Base-by-base conservation (phyloP, 177 flowering plant genomes). In the Telopea speciosissima region DNA sequence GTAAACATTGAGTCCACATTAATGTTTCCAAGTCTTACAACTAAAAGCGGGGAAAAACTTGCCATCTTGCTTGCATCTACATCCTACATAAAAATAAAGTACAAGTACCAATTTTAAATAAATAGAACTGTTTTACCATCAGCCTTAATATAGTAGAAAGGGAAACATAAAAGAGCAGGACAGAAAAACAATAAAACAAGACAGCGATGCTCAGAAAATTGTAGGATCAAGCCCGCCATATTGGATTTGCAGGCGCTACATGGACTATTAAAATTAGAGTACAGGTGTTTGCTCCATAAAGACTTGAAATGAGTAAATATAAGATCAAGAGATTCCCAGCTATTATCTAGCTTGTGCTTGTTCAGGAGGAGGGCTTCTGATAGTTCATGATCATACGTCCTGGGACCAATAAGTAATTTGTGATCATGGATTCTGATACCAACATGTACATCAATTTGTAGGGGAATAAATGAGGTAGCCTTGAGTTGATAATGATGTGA, bases 21-120 rank as follows among this genome's bases (percentile, higher is more conserved):
- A 42, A 90, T 75, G 66, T 85, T 83, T 69, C 78, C 89, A 71
- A 92, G 79, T 77, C 90, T 85, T 42, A 83, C 87, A 74, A 80
- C 75, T 60, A 90, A 63, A 25, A 94, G 66, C 52, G 91, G 87
- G 31, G 85, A 77, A 73, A 72, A 81, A 66, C 19, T 65, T 40
- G 84, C 69, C 63, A 75, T 49, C 45, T 76, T 84, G 56, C 42
- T 70, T 40, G 74, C 76, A 70, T 85, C 88, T 36, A 49, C 66
- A 70, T 86, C 91, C 97, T 93, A 70, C 80, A 81, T 31, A 24
- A 71, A 69, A 62, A 60, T 25, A 73, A 61, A 71, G 66, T 40
- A 73, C 26, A 23, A 63, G 54, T 62, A 42, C 36, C 24, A 44
- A 63, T 59, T 33, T 68, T 56, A 40, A 3, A 26, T 70, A 28